These are phyloP conservation scores for Fusarium udum DNA, from an alignment of 2,329 filamentous ascomycete genomes.

Conservation along the genomic window DNA sequence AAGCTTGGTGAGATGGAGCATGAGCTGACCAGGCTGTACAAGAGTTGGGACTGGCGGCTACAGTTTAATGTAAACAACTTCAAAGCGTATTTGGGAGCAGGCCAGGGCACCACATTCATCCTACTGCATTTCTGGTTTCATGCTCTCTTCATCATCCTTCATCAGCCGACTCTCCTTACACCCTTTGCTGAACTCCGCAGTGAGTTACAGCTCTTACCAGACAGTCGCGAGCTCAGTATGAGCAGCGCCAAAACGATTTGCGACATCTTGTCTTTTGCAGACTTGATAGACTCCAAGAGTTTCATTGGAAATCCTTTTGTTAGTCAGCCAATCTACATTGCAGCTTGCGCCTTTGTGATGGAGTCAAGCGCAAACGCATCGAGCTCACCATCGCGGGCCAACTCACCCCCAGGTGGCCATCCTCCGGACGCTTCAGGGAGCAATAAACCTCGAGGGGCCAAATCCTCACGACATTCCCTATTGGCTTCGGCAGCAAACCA, in stretches of 20 bases:
- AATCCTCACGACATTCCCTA: conserved; percentile 73
- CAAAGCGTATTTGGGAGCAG: conserved; percentile 80
- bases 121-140: conserved; percentile 91
- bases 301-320: conserved; percentile 90
- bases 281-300: conserved; percentile 85
- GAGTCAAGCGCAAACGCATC: conserved; percentile 79
- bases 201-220: conserved; percentile 77
- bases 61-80: conserved; percentile 90
- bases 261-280: conserved; percentile 86
- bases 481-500: conserved; percentile 84
- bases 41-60: conserved; percentile 76
- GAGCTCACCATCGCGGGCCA: conserved; percentile 64
- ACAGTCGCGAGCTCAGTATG: conserved; percentile 85
- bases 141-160: conserved; percentile 83
- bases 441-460: conserved; percentile 43
- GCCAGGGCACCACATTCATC: conserved; percentile 88
- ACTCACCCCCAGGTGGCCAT: conserved; percentile 55
- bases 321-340: conserved; percentile 90
- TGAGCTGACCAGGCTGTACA: conserved; percentile 77
- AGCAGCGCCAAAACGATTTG: conserved; percentile 92
- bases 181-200: conserved; percentile 70
- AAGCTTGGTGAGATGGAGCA: conserved; percentile 81
- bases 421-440: not conserved
- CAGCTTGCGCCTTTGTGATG: conserved; percentile 87
- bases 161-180: conserved; percentile 83